These are phyloP conservation scores for Candida alai DNA, from an alignment of 805 yeast species.

Conservation along the genomic window DNA sequence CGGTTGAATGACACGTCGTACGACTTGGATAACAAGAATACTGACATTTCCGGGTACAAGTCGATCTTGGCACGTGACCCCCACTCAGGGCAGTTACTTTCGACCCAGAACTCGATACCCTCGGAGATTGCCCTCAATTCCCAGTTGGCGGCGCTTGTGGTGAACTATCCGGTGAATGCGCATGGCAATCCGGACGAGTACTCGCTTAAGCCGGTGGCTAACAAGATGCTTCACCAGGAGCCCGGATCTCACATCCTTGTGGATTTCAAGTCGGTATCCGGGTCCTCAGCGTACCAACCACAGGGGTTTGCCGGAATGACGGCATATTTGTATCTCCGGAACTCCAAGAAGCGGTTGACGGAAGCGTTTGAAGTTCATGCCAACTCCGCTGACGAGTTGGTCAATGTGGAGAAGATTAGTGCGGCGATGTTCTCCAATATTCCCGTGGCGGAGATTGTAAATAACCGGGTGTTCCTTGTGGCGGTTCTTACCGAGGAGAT, in stretches of 20 bases:
- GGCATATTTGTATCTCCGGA: constrained; percentile 69
- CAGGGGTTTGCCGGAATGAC: constrained; percentile 67
- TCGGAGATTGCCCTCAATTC: constrained; percentile 64
- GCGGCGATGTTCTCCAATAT: constrained; percentile 78
- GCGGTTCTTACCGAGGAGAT: constrained; percentile 73
- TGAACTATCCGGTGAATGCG: constrained; percentile 59
- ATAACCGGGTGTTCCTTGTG: constrained; percentile 67
- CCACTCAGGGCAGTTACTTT: constrained; percentile 52
- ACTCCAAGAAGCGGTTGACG: constrained; percentile 58
- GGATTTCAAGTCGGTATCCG: constrained; percentile 67
- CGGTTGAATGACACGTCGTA: constrained; percentile 36
- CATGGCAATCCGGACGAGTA: constrained; percentile 24
- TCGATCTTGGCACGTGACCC: constrained; percentile 65
- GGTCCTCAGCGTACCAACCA: constrained; percentile 56
- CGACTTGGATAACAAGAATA: constrained; percentile 36
- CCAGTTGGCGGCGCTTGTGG: constrained; percentile 64
- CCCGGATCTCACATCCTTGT: constrained; percentile 68
- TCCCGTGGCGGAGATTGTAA: constrained; percentile 61
- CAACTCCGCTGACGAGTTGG: constrained; percentile 51
- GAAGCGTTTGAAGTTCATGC: constrained; percentile 77
- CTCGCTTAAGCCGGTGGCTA: constrained; percentile 43
- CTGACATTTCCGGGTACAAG: constrained; percentile 63
- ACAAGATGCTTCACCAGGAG: constrained; percentile 45
- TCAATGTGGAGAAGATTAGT: constrained; percentile 60
- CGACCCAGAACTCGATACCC: constrained; percentile 41